These are phyloP conservation scores for Phaeosphaeriaceae sp. DNA, from an alignment of 2,329 filamentous ascomycete species.

Conservation along the genomic window DNA sequence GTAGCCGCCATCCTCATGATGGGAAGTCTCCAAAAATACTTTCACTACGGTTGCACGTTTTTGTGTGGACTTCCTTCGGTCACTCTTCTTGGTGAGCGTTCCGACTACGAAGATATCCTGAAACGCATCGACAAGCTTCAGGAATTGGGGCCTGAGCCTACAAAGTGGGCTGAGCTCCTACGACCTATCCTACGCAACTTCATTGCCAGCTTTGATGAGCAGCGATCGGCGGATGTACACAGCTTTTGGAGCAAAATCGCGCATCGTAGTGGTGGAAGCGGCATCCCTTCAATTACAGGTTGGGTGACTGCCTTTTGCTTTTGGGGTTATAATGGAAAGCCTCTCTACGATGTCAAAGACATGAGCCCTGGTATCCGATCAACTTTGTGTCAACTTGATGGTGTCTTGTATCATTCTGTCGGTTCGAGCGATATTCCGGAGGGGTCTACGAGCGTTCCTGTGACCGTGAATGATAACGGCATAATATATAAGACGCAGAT, in stretches of 20 bases:
- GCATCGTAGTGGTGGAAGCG: slow-evolving; percentile 3
- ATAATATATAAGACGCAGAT: slow-evolving; percentile 10
- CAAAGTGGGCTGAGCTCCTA: slow-evolving; percentile 12
- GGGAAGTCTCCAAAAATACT: slow-evolving; percentile 22
- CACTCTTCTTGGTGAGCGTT: slow-evolving; percentile 22
- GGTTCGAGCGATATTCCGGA: slow-evolving; percentile 9
- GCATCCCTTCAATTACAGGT: slow-evolving; percentile 11
- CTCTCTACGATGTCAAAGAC: no score
- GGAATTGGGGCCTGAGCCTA: slow-evolving; percentile 12
- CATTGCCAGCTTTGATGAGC: slow-evolving; percentile 16
- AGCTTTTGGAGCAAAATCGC: slow-evolving; percentile 21
- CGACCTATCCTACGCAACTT: slow-evolving; percentile 19
- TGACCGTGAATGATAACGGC: slow-evolving; percentile 18
- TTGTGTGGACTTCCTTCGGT: slow-evolving; percentile 27
- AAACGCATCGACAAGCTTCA: slow-evolving; percentile 17
- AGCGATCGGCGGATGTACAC: neutral
- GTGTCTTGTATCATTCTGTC: slow-evolving; percentile 6
- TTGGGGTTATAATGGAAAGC: slow-evolving; percentile 17
- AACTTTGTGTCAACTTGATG: slow-evolving; percentile 9
- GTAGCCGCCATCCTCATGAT: slow-evolving; percentile 25
- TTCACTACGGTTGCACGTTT: slow-evolving; percentile 1
- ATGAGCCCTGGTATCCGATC: no score
- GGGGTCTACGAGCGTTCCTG: slow-evolving; percentile 11
- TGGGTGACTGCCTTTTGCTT: slow-evolving; percentile 29
- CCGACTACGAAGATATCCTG: slow-evolving; percentile 25